Conservation (phyloP, 2,329 filamentous ascomycete genomes). For the Penicillium sumatraense region DNA sequence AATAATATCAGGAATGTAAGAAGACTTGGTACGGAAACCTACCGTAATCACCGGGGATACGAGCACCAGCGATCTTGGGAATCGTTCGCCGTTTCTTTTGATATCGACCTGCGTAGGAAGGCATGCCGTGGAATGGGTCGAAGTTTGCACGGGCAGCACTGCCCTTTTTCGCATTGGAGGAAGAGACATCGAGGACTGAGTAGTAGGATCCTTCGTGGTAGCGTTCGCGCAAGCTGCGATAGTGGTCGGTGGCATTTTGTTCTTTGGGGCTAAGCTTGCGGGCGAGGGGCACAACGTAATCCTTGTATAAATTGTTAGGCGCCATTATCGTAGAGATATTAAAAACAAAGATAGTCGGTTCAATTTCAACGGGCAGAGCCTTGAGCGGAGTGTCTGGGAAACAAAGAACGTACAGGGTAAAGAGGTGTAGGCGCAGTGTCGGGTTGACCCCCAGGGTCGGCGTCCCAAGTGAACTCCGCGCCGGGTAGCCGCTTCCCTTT, state of each 20-base stretch:
- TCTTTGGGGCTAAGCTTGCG: slow-evolving; percentile 47
- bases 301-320: slow-evolving; percentile 27
- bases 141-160: slow-evolving; percentile 53
- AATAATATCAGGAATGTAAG: not conserved
- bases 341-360: too few species aligned
- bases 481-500: slow-evolving; percentile 46
- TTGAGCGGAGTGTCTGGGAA: not conserved
- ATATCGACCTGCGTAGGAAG: slow-evolving; percentile 64
- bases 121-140: slow-evolving; percentile 66
- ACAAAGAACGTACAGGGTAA: slow-evolving; percentile 48
- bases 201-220: slow-evolving; percentile 66
- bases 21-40: slow-evolving; percentile 29
- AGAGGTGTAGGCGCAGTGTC: slow-evolving; percentile 52
- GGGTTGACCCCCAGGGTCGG: slow-evolving; percentile 43
- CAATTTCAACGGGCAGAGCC: too few species aligned
- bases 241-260: slow-evolving; percentile 53
- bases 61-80: slow-evolving; percentile 56
- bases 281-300: slow-evolving; percentile 42
- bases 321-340: not conserved
- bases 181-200: slow-evolving; percentile 53
- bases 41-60: slow-evolving; percentile 54
- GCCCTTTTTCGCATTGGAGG: slow-evolving; percentile 48
- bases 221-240: slow-evolving; percentile 57
- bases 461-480: slow-evolving; percentile 48
- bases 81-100: slow-evolving; percentile 59